Evolutionary conservation across 352 stramenopile genomes (phyloP).

Genomic region (Phytophthora foliorum): DNA sequence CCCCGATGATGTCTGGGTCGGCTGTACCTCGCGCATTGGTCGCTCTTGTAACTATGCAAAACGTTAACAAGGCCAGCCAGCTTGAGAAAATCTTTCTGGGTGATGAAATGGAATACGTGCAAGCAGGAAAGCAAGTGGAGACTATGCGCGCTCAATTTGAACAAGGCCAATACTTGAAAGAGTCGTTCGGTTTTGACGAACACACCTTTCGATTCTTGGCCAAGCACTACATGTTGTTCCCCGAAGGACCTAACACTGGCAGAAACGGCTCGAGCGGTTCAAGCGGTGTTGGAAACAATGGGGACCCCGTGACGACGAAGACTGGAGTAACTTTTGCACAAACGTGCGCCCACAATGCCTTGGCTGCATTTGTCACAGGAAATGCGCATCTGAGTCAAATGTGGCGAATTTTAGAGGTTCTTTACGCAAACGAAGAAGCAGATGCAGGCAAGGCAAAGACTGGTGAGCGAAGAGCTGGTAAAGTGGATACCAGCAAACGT

Average conservation of each 20-base stretch:
- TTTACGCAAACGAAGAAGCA: constrained; percentile 62
- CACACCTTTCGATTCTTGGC: constrained; percentile 87
- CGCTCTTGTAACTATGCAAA: constrained; percentile 81
- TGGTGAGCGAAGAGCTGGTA: constrained; percentile 5
- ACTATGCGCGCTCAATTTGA: constrained; percentile 75
- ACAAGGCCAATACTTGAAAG: constrained; percentile 72
- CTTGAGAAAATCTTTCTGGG: constrained; percentile 80
- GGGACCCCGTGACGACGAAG: constrained; percentile 5
- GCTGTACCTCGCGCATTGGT: constrained; percentile 65
- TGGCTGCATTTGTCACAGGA: constrained; percentile 78
- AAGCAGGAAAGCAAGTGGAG: constrained; percentile 64
- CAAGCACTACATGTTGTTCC: constrained; percentile 73
- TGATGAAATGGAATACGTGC: constrained; percentile 66
- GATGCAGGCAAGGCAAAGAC: constrained; percentile 20
- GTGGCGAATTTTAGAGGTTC: constrained; percentile 87
- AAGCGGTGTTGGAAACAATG: constrained; percentile 19
- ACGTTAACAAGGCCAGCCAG: constrained; percentile 62
- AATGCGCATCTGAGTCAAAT: constrained; percentile 85
- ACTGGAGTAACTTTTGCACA: constrained; percentile 62
- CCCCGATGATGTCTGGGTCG: constrained; percentile 47
- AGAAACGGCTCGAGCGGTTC: constrained; percentile 8
- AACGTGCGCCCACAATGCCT: constrained; percentile 87
- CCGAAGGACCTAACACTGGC: constrained; percentile 13
- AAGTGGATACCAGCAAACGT: constrained; percentile 5
- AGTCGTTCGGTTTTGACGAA: constrained; percentile 89